Base-by-base conservation (phyloP, 1,284 basidiomycete genomes). In the Naganishia cerealis region DNA sequence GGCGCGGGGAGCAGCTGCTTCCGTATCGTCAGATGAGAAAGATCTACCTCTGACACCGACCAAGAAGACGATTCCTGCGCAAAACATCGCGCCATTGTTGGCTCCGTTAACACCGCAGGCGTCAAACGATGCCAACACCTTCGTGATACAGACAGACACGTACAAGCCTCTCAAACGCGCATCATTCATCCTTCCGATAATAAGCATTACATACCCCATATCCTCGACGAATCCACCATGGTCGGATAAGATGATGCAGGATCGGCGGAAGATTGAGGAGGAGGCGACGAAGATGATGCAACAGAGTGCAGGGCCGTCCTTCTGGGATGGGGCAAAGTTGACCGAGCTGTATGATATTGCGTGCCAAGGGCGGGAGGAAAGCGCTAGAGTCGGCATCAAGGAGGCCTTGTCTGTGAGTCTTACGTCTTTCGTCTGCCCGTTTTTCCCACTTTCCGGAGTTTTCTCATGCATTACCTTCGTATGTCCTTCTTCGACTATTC, bases 201-300 rank as follows among this genome's bases (percentile, higher is more conserved):
- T 93, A 74, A 87, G 86, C 40, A 91, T 88, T 29, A 87, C 92
- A 33, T 95, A 94, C 76, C 91, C 90, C 0, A 94, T 94, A 76
- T 89, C 88, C 43, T 86, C 89, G 2, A 74, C 86, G 18, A 89
- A 88, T 65, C 90, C 91, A 21, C 91, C 91, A 2, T 90, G 86
- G 59, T 90, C 86, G 7, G 86, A 87, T 0, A 85, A 84, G 7
- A 83, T 91, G 65, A 87, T 76, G 18, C 77, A 77, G 40, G 78
- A 81, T 43, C 73, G 78, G 29, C 66, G 76, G 26, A 75, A 81
- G 75, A 78, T 83, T 40, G 87, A 89, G 81, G 88, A 89, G 78
- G 70, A 76, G n/a, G 69, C 72, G n/a, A 74, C 74, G 16, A 76
- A 74, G 10, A 77, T 73, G 13, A 75, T 75, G 15, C 75, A 75